Evolutionary conservation across 2,329 filamentous ascomycete genomes (phyloP), one percentile per base, ranked within the genome.

Genomic region (Plenodomus lindquistii): DNA sequence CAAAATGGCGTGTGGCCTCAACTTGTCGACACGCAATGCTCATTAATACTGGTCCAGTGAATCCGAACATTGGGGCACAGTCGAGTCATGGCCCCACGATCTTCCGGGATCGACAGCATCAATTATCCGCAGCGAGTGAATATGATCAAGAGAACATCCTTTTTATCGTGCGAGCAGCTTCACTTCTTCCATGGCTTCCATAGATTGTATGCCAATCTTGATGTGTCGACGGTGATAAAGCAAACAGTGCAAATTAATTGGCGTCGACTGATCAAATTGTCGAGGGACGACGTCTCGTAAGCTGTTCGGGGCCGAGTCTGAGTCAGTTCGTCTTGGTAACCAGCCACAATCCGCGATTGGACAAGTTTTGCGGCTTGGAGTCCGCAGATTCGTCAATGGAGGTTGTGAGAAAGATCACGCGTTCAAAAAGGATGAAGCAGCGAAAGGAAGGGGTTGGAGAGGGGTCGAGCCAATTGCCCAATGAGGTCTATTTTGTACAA

Each of bases 11-110:
- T 41, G 49, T 39, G 48, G 38, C 46, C 39, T 51, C 42, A 52
- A 44, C 51, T 49, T 36, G 40, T 46, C 39, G 37, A 40, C 45
- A 42, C 48, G 49, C 54, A 54, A 50, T 45, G 35, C 46, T 54
- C 37, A 22, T 48, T 42, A 52, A 36, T 27, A 16, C 9, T 42
- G 27, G 18, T 35, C 42, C 20, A 42, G 35, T 22, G 17, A 38
- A 46, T 40, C 37, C 37, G 50, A 27, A 24, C 22, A 24, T 11
- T 5, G 6, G 5, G 22, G 5, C 11, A 11, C 5, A 24, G 22
- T 5, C 22, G 22, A 24, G 22, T 24, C 22, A 24, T 5, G 22
- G 5, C 22, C 22, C 11, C 6, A 24, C 5, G 22, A 24, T 11
- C 5, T 24, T 24, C 5, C 5, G 5, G 5, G 22, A 24, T 11